Evolutionary conservation across 352 stramenopile species (phyloP).

Genomic region (Phytophthora sojae): DNA sequence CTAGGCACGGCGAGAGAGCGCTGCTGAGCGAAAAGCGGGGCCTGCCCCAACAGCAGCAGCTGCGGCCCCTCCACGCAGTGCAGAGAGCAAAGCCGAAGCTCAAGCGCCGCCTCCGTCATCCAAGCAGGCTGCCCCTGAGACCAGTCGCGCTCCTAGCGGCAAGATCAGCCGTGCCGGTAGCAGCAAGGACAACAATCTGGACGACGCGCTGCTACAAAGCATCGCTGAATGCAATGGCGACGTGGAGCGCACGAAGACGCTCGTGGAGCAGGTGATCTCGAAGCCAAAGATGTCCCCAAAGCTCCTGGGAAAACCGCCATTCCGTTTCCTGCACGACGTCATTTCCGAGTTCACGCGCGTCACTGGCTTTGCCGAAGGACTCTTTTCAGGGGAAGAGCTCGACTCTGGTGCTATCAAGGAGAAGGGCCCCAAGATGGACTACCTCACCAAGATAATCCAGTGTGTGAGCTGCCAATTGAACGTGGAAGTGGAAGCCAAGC

Average conservation of each 20-base stretch:
- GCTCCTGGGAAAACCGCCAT: constrained; percentile 85
- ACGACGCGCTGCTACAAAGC: constrained; percentile 60
- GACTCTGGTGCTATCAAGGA: constrained; percentile 93
- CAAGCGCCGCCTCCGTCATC: constrained; percentile 38
- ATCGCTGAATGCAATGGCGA: constrained; percentile 80
- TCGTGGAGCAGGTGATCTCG: constrained; percentile 82
- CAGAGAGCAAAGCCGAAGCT: constrained; percentile 52
- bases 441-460: constrained; percentile 89
- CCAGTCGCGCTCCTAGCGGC: constrained; percentile 16
- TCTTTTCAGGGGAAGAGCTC: constrained; percentile 89
- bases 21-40: constrained; percentile 22
- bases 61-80: constrained; percentile 22
- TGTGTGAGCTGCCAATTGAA: constrained; percentile 92
- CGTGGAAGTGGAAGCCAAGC: constrained; percentile 86
- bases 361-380: constrained; percentile 86
- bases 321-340: constrained; percentile 90
- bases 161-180: constrained; percentile 45
- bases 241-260: constrained; percentile 77
- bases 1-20: constrained; percentile 44
- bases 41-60: constrained; percentile 12
- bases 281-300: constrained; percentile 90
- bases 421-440: constrained; percentile 94
- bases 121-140: constrained; percentile 25
- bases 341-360: constrained; percentile 80
- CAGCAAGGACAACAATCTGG: constrained; percentile 41